Base-by-base conservation (phyloP, 2,329 filamentous ascomycete species). In the Passalora sequoiae region DNA sequence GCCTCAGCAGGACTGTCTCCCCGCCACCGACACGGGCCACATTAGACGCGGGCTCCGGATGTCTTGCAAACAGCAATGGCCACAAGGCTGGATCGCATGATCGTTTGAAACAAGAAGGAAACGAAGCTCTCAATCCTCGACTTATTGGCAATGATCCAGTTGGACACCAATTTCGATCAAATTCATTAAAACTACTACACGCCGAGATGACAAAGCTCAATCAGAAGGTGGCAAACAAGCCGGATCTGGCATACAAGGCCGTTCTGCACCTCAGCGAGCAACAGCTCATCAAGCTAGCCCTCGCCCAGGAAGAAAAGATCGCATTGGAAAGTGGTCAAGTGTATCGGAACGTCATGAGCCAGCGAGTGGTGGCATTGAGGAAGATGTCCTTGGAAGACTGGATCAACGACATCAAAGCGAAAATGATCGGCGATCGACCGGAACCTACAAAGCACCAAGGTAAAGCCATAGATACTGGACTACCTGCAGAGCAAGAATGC, bases 331-430 rank as follows among this genome's bases (percentile, higher is more conserved):
- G 83, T 47, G 68, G 75, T 1, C 66, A 75, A 0, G 79, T 97
- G 20, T 98, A 98, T 59, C 72, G 76, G 6, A 95, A 94, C 56
- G 72, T 89, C 19, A 80, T 97, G 63, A 94, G 89, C 60, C 85
- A 88, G 53, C 81, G 81, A 24, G 83, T 97, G 46, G 75, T 84
- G 56, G 74, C 74, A 31, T 81, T 89, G 60, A 87, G 84, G 59
- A 84, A 83, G 49, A 89, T 94, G 84, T 72, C 71, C 1, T 60
- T 79, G 3, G 72, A 75, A 3, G 76, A 86, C 35, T 97, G 89
- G 87, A 77, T 78, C 22, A 38, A 47, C 9, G 47, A 63, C 12
- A 40, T 64, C 9, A 58, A 59, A 38, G 43, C 41, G 10, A 55
- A 43, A 2, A 28, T 46, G 12, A 13, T 46, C 29, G 50, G 50